phyloP scores from a whole-genome alignment of 2,329 filamentous ascomycete species.

The Mollisiaceae sp. region DNA sequence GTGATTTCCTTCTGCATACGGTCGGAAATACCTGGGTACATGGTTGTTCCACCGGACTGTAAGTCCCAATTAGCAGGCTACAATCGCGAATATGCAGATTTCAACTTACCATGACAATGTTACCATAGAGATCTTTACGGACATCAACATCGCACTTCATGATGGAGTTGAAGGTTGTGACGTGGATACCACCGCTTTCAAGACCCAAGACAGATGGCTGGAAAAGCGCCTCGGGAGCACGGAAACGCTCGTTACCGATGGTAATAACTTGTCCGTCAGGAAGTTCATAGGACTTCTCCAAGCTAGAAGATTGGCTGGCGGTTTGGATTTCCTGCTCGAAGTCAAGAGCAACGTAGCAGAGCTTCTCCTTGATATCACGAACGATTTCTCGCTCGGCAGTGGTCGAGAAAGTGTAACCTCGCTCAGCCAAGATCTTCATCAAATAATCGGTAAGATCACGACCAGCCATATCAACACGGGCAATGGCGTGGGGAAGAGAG shows the following conservation, averaged over 20 bases:
- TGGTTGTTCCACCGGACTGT: slow-evolving; percentile 99
- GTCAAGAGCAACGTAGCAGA: slow-evolving; percentile 99
- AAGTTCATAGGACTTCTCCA: slow-evolving; percentile 99
- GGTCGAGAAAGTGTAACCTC: slow-evolving; percentile 99
- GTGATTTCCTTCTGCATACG: slow-evolving; percentile 99
- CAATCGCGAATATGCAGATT: slow-evolving; percentile 13
- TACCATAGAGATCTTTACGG: slow-evolving; percentile 99
- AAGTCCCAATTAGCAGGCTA: slow-evolving; percentile 26
- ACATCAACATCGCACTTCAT: slow-evolving; percentile 99
- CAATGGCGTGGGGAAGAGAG: slow-evolving; percentile 99
- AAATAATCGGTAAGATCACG: slow-evolving; percentile 99
- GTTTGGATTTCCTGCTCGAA: slow-evolving; percentile 99
- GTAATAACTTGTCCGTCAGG: slow-evolving; percentile 99
- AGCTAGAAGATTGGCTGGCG: slow-evolving; percentile 94
- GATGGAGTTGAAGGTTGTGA: slow-evolving; percentile 99
- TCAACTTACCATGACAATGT: slow-evolving; percentile 97
- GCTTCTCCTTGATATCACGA: slow-evolving; percentile 99
- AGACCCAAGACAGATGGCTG: slow-evolving; percentile 98
- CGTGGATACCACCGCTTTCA: slow-evolving; percentile 98
- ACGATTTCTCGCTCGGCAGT: slow-evolving; percentile 99
- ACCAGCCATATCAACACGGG: slow-evolving; percentile 99
- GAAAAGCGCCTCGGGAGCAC: slow-evolving; percentile 99
- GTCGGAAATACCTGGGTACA: slow-evolving; percentile 99
- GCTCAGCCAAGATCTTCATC: slow-evolving; percentile 99
- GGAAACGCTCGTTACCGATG: slow-evolving; percentile 99